phyloP scores from a whole-genome alignment of 306 rosid genomes.

The Cajanus cajan region DNA sequence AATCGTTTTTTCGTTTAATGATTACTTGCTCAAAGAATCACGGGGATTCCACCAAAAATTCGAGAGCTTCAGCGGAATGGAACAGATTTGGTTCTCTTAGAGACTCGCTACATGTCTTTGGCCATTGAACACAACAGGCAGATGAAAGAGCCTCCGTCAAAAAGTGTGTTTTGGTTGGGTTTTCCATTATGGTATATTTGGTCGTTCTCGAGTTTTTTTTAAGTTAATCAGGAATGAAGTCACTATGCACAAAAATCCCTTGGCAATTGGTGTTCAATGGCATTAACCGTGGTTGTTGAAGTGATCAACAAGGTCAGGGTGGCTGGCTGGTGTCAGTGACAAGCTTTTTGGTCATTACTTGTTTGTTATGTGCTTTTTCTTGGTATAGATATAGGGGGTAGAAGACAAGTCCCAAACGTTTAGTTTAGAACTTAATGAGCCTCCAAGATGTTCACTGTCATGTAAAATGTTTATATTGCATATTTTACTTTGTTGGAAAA shows the following conservation, averaged over 20 bases:
- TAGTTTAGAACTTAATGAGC: neutral
- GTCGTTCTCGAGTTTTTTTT: slow-evolving; percentile 56
- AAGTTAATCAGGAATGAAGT: slow-evolving; percentile 37
- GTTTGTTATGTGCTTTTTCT: neutral
- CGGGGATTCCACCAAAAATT: too few species aligned
- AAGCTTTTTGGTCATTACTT: neutral
- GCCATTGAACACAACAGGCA: neutral
- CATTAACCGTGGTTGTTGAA: neutral
- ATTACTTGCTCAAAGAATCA: too few species aligned
- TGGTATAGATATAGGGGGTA: neutral
- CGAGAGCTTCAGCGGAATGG: neutral
- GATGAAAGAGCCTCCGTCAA: slow-evolving; percentile 25
- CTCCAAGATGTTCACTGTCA: neutral
- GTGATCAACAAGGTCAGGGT: neutral
- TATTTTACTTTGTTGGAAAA: too few species aligned
- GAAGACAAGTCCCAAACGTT: neutral
- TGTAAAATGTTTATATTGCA: neutral
- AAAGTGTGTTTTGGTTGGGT: slow-evolving; percentile 50
- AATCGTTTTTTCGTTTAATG: too few species aligned
- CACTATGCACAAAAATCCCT: slow-evolving; percentile 16
- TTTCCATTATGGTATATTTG: slow-evolving; percentile 49
- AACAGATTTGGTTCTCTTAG: neutral
- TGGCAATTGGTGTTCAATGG: slow-evolving; percentile 5
- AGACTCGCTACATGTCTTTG: too few species aligned
- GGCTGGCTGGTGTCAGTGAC: neutral